Base-by-base conservation (phyloP, 164 flowering plant genomes). In the Annona squamosa region DNA sequence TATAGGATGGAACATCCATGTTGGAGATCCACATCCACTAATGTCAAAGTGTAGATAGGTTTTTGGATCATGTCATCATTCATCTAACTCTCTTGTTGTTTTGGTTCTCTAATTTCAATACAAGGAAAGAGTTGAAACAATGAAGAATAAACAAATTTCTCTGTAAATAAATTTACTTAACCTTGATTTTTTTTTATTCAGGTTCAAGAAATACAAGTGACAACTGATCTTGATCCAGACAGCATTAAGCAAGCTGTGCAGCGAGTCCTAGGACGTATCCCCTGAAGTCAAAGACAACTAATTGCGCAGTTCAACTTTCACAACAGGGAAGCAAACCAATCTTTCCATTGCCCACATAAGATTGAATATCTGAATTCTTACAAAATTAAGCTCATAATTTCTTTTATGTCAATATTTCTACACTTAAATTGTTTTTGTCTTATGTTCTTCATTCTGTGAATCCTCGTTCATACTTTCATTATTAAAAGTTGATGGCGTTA, bases 201-300 rank as follows among this genome's bases (percentile, higher is more conserved):
- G 96, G 98, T 94, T 63, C 99, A 92, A 72, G 97, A 92, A 83
- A 86, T 94, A 70, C 91, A 88, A 66, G 79, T 94, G 71, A 82
- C 83, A 26, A 90, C 97, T 18, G 74, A 86, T 57, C 99, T 92
- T 68, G 91, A 89, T 84, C 99, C 90, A 72, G 94, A 90, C 65
- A 97, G 93, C 37, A 83, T 92, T 17, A 94, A 92, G 73, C 85
- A 79, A 77, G 94, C 97, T 46, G 77, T 94, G 77, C 93, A 90
- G 52, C 81, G 87, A 70, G 99, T 89, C 19, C 77, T 91, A 46
- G 95, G 86, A 75, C 94, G 97, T 18, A 83, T 92, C 44, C 99
- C 97, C 0, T 94, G 84, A 88, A 13, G 61, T 61, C 61, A 68
- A 56, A 41, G 37, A 68, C 5, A 5, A 47, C 37, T 67, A 68